A percentile compares a stretch with the other conserved stretches of the same genome.
Evolutionary conservation across 345 rosid genomes (phyloP).

Genomic region (Angophora floribunda): DNA sequence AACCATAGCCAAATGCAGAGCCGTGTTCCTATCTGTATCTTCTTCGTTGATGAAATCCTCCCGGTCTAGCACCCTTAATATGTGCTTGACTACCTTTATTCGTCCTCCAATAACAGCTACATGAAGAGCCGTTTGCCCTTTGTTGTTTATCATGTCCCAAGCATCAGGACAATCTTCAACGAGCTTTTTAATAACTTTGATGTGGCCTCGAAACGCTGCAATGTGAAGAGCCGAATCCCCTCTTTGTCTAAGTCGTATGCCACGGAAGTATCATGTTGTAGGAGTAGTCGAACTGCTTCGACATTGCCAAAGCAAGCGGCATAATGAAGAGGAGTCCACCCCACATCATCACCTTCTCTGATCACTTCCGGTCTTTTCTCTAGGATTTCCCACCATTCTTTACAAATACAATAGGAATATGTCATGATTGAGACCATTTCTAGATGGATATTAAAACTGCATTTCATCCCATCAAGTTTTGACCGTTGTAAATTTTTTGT

Average conservation of each 20-base stretch:
- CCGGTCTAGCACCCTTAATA: accelerated
- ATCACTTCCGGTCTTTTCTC: not conserved
- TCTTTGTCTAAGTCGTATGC: not conserved
- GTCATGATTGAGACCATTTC: no score
- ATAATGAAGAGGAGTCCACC: not conserved
- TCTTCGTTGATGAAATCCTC: no score
- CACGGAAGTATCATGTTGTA: accelerated
- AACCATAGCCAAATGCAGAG: not conserved
- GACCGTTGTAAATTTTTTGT: not conserved
- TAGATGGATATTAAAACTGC: not conserved
- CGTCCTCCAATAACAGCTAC: not conserved
- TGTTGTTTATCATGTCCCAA: not conserved
- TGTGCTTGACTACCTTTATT: accelerated
- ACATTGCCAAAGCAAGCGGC: not conserved
- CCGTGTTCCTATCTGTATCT: not conserved
- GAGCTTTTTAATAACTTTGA: accelerated
- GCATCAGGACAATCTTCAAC: not conserved
- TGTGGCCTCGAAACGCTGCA: not conserved
- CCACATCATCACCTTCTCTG: not conserved
- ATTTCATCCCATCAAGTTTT: not conserved
- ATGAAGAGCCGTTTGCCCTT: not conserved
- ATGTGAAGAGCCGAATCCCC: not conserved
- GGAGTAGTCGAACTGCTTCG: accelerated
- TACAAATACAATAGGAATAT: not conserved
- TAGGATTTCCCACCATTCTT: accelerated